Conservation (phyloP, 257 asterid genomes). For the Forsythia suspensa region DNA sequence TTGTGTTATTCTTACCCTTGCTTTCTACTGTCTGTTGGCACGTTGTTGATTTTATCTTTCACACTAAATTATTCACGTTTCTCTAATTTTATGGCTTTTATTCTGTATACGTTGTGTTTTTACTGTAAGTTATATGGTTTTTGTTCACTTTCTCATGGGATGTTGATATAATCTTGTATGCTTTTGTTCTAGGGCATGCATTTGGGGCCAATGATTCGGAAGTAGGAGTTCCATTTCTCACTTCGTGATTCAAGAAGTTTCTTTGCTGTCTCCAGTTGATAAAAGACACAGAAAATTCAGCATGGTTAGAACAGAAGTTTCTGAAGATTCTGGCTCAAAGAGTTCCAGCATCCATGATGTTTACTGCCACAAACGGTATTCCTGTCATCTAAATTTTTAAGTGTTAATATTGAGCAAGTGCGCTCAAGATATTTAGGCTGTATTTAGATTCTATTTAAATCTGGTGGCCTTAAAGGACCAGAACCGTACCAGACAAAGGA, state of each 20-base stretch:
- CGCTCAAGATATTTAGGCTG: not conserved
- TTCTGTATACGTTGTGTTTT: not conserved
- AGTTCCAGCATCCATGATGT: not conserved
- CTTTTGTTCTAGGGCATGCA: conserved; percentile 56
- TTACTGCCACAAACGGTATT: not conserved
- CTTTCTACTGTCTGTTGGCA: not conserved
- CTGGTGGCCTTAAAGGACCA: not conserved
- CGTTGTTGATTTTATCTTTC: not conserved
- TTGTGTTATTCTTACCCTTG: not conserved
- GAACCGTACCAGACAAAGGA: not conserved
- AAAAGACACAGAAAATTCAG: not conserved
- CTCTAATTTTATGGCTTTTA: not conserved
- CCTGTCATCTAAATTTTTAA: not conserved
- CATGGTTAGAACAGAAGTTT: not conserved
- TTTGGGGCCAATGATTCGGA: conserved; percentile 67
- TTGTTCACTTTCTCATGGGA: not conserved
- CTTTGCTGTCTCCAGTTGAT: conserved; percentile 18
- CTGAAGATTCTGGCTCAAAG: not conserved
- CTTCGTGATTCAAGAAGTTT: conserved; percentile 30
- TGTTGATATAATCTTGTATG: not conserved
- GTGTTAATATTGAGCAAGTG: not conserved
- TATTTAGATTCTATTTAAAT: no score
- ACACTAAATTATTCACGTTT: not conserved
- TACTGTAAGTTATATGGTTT: not conserved
- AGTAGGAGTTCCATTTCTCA: conserved; percentile 28